Evolutionary conservation across 2,329 filamentous ascomycete genomes (phyloP).

Genomic region (Ophiostoma sp.): DNA sequence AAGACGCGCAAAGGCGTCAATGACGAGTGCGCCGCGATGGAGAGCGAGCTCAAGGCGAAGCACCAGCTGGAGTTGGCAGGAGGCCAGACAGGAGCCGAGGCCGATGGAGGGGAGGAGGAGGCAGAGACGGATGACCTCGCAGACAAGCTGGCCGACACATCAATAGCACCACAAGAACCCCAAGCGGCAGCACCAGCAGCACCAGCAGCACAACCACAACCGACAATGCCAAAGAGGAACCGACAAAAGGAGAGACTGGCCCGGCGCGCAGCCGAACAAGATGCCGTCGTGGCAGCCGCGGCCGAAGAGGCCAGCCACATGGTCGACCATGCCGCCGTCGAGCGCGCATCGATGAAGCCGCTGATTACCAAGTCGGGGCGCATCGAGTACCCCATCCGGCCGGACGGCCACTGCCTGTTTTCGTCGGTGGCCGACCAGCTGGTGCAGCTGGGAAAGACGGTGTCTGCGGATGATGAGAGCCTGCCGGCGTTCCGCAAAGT

Average conservation of each 20-base stretch:
- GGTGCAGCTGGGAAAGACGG: slow-evolving; percentile 44
- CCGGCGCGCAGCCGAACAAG: slow-evolving; percentile 78
- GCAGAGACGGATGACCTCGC: slow-evolving; percentile 24
- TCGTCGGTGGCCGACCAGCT: slow-evolving; percentile 86
- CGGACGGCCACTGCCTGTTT: slow-evolving; percentile 94
- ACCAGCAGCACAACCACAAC: neutral
- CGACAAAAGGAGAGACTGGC: slow-evolving; percentile 88
- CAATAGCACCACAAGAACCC: slow-evolving; percentile 17
- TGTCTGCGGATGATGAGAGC: slow-evolving; percentile 31
- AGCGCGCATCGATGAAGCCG: slow-evolving; percentile 64
- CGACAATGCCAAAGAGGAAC: slow-evolving; percentile 56
- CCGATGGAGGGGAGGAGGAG: slow-evolving; percentile 18
- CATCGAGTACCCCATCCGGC: slow-evolving; percentile 70
- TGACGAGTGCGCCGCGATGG: slow-evolving; percentile 67
- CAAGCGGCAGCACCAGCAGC: neutral
- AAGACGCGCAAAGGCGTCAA: slow-evolving; percentile 72
- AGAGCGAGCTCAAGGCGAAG: slow-evolving; percentile 59
- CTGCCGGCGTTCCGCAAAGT: slow-evolving; percentile 57
- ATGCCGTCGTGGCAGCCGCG: slow-evolving; percentile 62
- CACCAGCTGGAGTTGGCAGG: slow-evolving; percentile 57
- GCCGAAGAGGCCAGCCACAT: slow-evolving; percentile 68
- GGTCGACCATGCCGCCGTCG: slow-evolving; percentile 65
- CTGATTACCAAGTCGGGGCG: slow-evolving; percentile 61
- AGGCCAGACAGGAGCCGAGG: slow-evolving; percentile 18
- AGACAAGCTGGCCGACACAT: slow-evolving; percentile 22